Evolutionary conservation across 1,284 basidiomycete species (phyloP), one percentile per base, ranked within the genome.

Genomic region (Coniferiporia weirii): DNA sequence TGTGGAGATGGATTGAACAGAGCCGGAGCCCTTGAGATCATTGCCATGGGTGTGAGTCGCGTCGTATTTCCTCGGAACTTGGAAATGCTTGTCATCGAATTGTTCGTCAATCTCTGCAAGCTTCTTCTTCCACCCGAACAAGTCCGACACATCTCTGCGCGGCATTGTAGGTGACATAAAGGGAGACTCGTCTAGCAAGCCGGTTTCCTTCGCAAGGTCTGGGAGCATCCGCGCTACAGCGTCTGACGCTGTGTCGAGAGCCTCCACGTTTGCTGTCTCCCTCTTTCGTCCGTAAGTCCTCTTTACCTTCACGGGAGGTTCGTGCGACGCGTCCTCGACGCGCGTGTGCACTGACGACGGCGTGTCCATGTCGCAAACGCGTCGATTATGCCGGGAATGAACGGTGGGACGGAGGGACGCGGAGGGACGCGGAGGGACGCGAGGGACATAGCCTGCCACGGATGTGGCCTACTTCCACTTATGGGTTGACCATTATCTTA

Each of bases 231-330:
- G 49, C 12, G 6, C 27, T 15, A 50, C 46, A 22, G 60, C 7
- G 47, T 12, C 13, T 10, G 47, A 17, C 8, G 3, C 8, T 8
- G 53, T 20, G 20, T 54, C 47, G 5, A 20, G 19, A 45, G 38
- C 13, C n/a, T n/a, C n/a, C 19, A 44, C 48, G 49, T 59, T 53
- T 22, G 53, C 35, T 35, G 48, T 44, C 13, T 62, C 61, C 43
- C 43, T 62, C 57, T 53, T 59, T 49, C 54, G 46, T 34, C 61
- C 61, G 40, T 62, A 62, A 4, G 61, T 62, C 32, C 61, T 52
- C 38, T 59, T 59, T 17, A 56, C 57, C 36, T 47, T 62, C 8
- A 53, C 43, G 35, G 32, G 7, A 49, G 60, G 51, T 34, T 49
- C 52, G 10, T 35, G 46, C n/a, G 54, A 6, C 35, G n/a, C 32